Percentiles rank a stretch among this genome's conserved stretches.
Conservation (phyloP, 2,329 filamentous ascomycete genomes). For the Sporothrix euskadiensis region DNA sequence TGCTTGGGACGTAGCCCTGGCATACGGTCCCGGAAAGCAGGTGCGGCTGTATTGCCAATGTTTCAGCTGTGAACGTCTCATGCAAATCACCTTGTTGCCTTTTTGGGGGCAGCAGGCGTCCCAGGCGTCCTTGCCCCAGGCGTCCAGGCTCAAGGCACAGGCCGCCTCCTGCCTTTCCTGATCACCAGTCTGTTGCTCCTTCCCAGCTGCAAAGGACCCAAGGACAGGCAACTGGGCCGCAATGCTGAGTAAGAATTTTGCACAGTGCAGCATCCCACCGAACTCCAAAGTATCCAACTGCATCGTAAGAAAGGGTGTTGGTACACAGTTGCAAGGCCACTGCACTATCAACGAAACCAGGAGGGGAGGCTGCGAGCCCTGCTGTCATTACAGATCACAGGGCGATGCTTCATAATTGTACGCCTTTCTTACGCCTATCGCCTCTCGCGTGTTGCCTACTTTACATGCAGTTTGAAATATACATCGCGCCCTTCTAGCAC, state of each 20-base stretch:
- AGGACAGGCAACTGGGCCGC: conserved; percentile 10
- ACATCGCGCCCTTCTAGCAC: background rate
- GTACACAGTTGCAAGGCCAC: background rate
- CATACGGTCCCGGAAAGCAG: conserved; percentile 21
- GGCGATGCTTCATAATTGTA: background rate
- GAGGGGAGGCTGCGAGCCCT: background rate
- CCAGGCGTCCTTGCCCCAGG: background rate
- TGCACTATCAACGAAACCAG: conserved; percentile 7
- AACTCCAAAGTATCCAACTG: background rate
- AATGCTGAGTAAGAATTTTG: background rate
- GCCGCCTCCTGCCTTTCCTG: background rate
- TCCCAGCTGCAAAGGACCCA: conserved; percentile 1
- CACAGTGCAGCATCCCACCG: background rate
- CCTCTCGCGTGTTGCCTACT: background rate
- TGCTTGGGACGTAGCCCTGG: background rate
- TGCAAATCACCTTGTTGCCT: conserved; percentile 20
- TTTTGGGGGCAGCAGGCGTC: background rate
- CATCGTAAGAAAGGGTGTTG: background rate
- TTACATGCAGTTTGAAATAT: background rate
- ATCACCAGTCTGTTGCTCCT: background rate
- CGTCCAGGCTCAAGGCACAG: background rate
- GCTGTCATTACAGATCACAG: background rate
- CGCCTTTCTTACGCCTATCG: background rate
- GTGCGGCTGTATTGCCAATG: conserved; percentile 26
- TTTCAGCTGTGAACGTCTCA: conserved; percentile 28